Evolutionary conservation across 2,329 filamentous ascomycete species (phyloP).

Genomic region (Phaeosphaeria sp.): DNA sequence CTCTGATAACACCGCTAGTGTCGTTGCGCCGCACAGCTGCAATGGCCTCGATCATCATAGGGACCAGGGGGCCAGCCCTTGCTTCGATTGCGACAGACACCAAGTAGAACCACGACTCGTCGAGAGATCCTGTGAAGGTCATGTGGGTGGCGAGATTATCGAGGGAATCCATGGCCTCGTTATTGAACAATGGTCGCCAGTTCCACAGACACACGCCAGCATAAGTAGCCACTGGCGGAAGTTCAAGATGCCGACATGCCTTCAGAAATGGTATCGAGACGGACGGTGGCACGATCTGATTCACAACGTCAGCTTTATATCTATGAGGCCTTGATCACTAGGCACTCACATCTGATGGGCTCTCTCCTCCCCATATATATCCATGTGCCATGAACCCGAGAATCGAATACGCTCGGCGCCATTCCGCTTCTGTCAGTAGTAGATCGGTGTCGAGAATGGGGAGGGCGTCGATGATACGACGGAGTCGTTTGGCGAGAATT

Average conservation of each 20-base stretch:
- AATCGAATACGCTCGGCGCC: slow-evolving; percentile 84
- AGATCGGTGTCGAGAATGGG: slow-evolving; percentile 83
- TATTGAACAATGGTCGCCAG: slow-evolving; percentile 87
- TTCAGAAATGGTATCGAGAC: slow-evolving; percentile 83
- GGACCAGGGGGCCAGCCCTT: slow-evolving; percentile 83
- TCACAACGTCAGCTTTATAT: slow-evolving; percentile 19
- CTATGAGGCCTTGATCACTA: background rate
- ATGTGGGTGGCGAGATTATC: slow-evolving; percentile 87
- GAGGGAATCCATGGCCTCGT: slow-evolving; percentile 80
- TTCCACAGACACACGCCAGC: slow-evolving; percentile 95
- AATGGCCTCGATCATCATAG: slow-evolving; percentile 88
- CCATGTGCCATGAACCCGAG: slow-evolving; percentile 81
- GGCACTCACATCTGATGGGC: slow-evolving; percentile 69
- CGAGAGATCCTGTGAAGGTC: slow-evolving; percentile 91
- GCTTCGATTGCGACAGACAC: slow-evolving; percentile 96
- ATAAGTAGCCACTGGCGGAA: slow-evolving; percentile 93
- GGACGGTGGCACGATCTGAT: slow-evolving; percentile 72
- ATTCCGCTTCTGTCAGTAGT: slow-evolving; percentile 84
- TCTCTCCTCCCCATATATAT: slow-evolving; percentile 87
- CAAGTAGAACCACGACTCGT: slow-evolving; percentile 99
- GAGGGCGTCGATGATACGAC: slow-evolving; percentile 78
- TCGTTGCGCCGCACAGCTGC: slow-evolving; percentile 76
- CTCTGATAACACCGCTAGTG: slow-evolving; percentile 72
- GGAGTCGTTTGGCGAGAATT: slow-evolving; percentile 82
- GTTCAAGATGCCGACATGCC: slow-evolving; percentile 77